These are phyloP conservation scores for Yarrowia osloensis DNA, from an alignment of 805 yeast species.

Conservation along the genomic window DNA sequence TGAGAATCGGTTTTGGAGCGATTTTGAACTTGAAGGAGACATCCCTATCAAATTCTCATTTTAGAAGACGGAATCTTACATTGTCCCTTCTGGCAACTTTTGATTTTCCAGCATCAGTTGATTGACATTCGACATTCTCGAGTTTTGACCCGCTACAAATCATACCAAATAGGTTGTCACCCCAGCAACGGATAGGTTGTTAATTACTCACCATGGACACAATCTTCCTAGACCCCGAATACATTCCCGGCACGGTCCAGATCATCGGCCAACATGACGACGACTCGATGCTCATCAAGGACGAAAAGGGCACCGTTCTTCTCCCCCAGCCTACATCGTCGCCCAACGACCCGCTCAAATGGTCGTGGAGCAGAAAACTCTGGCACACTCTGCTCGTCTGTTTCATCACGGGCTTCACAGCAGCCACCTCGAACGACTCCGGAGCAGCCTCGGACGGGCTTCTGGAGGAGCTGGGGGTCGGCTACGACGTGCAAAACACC, in stretches of 20 bases:
- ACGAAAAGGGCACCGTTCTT: slow-evolving; percentile 50
- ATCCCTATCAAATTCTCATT: too few species aligned
- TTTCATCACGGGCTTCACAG: slow-evolving; percentile 50
- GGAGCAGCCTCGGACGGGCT: slow-evolving; percentile 69
- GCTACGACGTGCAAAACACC: slow-evolving; percentile 69
- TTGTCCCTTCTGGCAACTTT: too few species aligned
- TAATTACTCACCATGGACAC: slow-evolving; percentile 2
- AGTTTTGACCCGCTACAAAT: too few species aligned
- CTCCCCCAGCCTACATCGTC: slow-evolving; percentile 68
- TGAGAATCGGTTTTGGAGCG: too few species aligned
- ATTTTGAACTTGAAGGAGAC: too few species aligned
- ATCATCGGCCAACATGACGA: slow-evolving; percentile 13
- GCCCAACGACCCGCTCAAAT: slow-evolving; percentile 69
- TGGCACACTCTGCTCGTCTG: slow-evolving; percentile 47
- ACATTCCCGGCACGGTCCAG: slow-evolving; percentile 37
- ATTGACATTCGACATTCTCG: too few species aligned
- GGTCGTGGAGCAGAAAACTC: slow-evolving; percentile 54
- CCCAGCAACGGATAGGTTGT: too few species aligned
- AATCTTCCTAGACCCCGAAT: slow-evolving; percentile 34
- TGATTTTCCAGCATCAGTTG: too few species aligned
- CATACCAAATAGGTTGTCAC: too few species aligned
- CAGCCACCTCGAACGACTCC: slow-evolving; percentile 68
- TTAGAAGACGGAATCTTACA: too few species aligned
- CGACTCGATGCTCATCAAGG: slow-evolving; percentile 16
- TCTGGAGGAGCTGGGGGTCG: slow-evolving; percentile 61